Conservation (phyloP, 495 filamentous ascomycete genomes). For the Penicillium silybi region DNA sequence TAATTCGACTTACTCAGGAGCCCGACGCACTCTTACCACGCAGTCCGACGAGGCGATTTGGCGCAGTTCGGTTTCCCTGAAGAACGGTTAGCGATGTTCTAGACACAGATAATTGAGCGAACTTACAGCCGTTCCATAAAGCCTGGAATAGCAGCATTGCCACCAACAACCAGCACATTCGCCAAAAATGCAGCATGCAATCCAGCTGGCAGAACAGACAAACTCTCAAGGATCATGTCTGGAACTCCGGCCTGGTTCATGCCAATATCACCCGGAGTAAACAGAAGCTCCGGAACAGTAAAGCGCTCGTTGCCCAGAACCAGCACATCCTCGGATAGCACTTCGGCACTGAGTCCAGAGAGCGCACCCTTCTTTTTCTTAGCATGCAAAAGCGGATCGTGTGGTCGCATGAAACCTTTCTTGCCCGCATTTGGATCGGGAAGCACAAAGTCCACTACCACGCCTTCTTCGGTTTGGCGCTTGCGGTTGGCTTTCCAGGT, state of each 20-base stretch:
- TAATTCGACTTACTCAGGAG: constrained; percentile 53
- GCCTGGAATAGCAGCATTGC: constrained; percentile 73
- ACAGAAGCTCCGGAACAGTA: constrained; percentile 83
- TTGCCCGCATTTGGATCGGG: constrained; percentile 79
- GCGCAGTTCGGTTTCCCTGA: constrained; percentile 65
- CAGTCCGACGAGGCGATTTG: constrained; percentile 73
- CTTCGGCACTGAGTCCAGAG: constrained; percentile 49
- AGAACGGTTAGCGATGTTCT: constrained; percentile 7
- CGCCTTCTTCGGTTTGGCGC: constrained; percentile 53
- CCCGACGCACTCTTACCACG: constrained; percentile 65
- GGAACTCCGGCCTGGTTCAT: constrained; percentile 80
- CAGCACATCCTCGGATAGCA: constrained; percentile 71
- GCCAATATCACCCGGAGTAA: constrained; percentile 81
- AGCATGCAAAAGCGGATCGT: constrained; percentile 61
- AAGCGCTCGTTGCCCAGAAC: constrained; percentile 92
- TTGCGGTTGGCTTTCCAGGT: constrained; percentile 77
- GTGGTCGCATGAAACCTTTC: constrained; percentile 70
- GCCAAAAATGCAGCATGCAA: constrained; percentile 75
- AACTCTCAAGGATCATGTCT: constrained; percentile 73
- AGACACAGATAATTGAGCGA: neutral
- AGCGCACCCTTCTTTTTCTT: constrained; percentile 54
- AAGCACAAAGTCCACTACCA: constrained; percentile 88
- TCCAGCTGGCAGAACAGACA: constrained; percentile 70
- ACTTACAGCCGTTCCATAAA: constrained; percentile 74
- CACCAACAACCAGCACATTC: constrained; percentile 87